phyloP scores from a whole-genome alignment of 371 early-diverging fungal genomes.

The Neoconidiobolus thromboides region DNA sequence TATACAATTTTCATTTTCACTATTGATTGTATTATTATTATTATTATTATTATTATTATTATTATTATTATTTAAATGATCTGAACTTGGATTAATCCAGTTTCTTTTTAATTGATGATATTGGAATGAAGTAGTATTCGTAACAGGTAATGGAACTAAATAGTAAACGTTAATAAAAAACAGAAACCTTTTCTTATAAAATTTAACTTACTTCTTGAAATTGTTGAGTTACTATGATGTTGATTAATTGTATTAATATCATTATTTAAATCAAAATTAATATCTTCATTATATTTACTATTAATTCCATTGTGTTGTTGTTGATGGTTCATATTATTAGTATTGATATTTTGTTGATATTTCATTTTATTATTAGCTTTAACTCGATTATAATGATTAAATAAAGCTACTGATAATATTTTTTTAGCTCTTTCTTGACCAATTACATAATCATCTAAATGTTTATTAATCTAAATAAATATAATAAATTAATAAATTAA shows the following conservation, averaged over 20 bases:
- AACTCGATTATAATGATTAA: constrained; percentile 70
- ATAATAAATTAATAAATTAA: background rate
- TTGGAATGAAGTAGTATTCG: constrained; percentile 1
- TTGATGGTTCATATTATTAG: background rate
- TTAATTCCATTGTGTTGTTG: background rate
- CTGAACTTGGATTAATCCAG: constrained; percentile 1
- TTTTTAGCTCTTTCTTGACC: constrained; percentile 74
- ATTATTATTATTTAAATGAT: background rate
- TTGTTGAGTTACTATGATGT: too few species aligned
- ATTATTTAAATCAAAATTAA: background rate
- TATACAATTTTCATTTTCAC: constrained; percentile 4
- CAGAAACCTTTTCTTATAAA: too few species aligned
- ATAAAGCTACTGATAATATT: constrained; percentile 65
- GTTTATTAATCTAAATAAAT: constrained; percentile 43
- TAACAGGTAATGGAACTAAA: constrained; percentile 6
- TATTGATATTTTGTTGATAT: constrained; percentile 8
- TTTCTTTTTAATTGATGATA: constrained; percentile 8
- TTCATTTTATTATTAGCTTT: constrained; percentile 30
- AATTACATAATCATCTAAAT: constrained; percentile 70
- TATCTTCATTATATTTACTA: background rate
- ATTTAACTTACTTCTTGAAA: too few species aligned
- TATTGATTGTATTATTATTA: constrained; percentile 3
- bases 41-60: background rate
- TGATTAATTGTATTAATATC: background rate
- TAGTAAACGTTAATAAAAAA: background rate